Base-by-base conservation (phyloP, 2,329 filamentous ascomycete genomes). In the Cladophialophora yegresii region DNA sequence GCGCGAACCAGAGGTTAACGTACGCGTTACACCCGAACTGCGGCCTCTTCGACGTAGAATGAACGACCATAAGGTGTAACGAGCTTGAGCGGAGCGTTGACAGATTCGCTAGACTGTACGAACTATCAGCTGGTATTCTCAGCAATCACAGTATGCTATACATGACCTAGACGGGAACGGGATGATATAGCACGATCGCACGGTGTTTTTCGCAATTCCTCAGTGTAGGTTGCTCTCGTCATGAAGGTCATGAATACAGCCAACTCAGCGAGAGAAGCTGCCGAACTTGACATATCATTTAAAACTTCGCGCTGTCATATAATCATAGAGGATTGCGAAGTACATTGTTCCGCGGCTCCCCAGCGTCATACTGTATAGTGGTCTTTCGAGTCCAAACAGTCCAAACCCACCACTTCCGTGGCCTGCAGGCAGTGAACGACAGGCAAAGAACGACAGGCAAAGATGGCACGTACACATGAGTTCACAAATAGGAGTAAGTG, bases 11-110 rank as follows among this genome's bases (percentile, higher is more conserved):
- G 74, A 83, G 69, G 78, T 81, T 90, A 4, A 84, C 95, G 58
- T 99, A 97, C 75, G 90, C 97, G 28, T 75, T 99, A 70, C 95
- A 99, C 79, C 95, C 95, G 64, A 98, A 98, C 79, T 96, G 91
- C 74, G 91, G 90, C 0, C 83, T 96, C 9, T 70, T 70, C 47
- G 68, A 70, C 49, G 93, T 96, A 20, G 59, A 65, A 40, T 69
- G 67, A 71, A 53, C 20, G 47, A 28, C 10, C 13, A 8, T 20
- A 22, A 4, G 20, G 47, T 6, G 26, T 51, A 28, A 51, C 26
- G 47, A 51, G 13, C 20, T 12, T 28, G 47, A 28, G 9, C 20
- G 47, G 26, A 26, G n/a, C n/a, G 8, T 20, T 43, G 16, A 43
- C 16, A n/a, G 36, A 7, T n/a, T 7, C 36, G 5, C 36, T 43